A percentile compares a stretch with the other conserved stretches of the same genome.
Conservation (phyloP, 768 basidiomycete species). For the Scleroderma citrinum region DNA sequence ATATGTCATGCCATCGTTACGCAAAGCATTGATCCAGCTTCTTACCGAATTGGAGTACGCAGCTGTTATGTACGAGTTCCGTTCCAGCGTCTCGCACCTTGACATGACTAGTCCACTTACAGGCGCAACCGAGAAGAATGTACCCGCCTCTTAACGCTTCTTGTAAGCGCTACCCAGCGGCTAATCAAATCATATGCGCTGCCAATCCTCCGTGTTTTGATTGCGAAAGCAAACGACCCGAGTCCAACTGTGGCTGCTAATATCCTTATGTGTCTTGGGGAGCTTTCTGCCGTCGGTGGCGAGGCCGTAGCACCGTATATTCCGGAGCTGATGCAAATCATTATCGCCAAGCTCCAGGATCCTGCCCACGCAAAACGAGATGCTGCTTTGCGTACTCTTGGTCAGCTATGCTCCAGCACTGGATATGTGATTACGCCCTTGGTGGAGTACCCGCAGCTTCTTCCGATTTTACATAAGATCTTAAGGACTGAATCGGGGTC, state of each 20-base stretch:
- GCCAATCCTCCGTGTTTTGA: slow-evolving; percentile 88
- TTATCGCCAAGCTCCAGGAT: slow-evolving; percentile 86
- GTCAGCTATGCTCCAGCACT: slow-evolving; percentile 93
- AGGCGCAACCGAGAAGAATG: slow-evolving; percentile 90
- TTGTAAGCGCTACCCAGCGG: slow-evolving; percentile 88
- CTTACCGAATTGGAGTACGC: slow-evolving; percentile 97
- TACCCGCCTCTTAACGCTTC: slow-evolving; percentile 79
- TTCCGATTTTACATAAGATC: slow-evolving; percentile 81
- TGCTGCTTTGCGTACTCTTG: slow-evolving; percentile 89
- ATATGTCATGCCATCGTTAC: slow-evolving; percentile 95
- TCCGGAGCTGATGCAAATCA: slow-evolving; percentile 82
- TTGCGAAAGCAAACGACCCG: slow-evolving; percentile 81
- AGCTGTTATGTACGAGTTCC: slow-evolving; percentile 65
- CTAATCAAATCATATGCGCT: slow-evolving; percentile 94
- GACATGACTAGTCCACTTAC: not conserved
- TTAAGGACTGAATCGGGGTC: slow-evolving; percentile 70
- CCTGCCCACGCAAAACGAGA: slow-evolving; percentile 85
- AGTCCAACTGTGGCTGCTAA: slow-evolving; percentile 89
- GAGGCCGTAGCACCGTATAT: slow-evolving; percentile 85
- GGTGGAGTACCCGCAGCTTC: slow-evolving; percentile 83
- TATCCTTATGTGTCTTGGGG: slow-evolving; percentile 91
- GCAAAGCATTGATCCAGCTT: slow-evolving; percentile 93
- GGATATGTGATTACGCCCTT: slow-evolving; percentile 92
- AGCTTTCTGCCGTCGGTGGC: slow-evolving; percentile 87
- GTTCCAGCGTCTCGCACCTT: not conserved